Evolutionary conservation across 495 filamentous ascomycete species (phyloP).

Genomic region (Neurospora intermedia): DNA sequence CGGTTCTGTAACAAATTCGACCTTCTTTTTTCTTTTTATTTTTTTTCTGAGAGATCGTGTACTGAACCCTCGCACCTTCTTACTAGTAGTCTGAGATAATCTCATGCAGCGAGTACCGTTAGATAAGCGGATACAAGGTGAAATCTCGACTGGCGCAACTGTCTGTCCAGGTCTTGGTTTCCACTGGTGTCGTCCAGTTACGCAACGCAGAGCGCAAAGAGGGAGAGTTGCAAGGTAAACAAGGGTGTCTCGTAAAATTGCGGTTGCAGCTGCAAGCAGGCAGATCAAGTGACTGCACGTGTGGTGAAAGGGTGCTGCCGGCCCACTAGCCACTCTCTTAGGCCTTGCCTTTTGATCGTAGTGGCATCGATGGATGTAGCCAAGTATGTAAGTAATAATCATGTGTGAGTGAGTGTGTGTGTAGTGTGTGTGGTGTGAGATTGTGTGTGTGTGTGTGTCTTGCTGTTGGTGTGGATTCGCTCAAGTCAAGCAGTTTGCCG

Average conservation of each 20-base stretch:
- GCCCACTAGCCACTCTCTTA: not conserved
- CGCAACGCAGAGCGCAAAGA: conserved; percentile 1
- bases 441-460: not conserved
- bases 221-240: conserved; percentile 1
- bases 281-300: conserved; percentile 23
- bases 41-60: not conserved
- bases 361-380: not conserved
- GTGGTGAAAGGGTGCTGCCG: conserved; percentile 8
- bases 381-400: not conserved
- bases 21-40: not conserved
- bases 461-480: not conserved
- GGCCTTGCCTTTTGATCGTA: not conserved
- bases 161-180: not conserved
- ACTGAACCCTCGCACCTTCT: not conserved
- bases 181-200: conserved; percentile 6
- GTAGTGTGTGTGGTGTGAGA: not conserved
- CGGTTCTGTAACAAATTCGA: not conserved
- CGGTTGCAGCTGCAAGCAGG: conserved; percentile 20
- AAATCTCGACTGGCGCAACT: not conserved
- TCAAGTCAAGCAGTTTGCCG: not conserved
- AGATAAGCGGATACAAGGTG: not conserved
- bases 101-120: not conserved
- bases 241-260: conserved; percentile 13
- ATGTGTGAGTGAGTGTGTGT: not conserved
- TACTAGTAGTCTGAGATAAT: not conserved